phyloP scores from a whole-genome alignment of 139 green algal genomes.

The Coelastrella sp. region DNA sequence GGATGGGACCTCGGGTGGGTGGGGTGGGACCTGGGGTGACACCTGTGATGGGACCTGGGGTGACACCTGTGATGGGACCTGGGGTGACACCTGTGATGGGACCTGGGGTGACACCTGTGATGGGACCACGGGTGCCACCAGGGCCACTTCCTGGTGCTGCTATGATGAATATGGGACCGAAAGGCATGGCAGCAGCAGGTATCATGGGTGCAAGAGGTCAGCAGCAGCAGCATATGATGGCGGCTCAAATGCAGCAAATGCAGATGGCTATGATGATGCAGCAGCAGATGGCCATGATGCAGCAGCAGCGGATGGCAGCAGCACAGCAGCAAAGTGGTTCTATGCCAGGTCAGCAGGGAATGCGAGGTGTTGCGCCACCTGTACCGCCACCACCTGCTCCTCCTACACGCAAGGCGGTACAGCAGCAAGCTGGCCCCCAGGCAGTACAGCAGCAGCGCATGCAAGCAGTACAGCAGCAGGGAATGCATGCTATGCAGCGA shows the following conservation, averaged over 20 bases:
- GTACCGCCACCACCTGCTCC: constrained; percentile 5
- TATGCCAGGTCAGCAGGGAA: constrained; percentile 9
- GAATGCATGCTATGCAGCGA: neutral
- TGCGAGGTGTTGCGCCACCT: neutral
- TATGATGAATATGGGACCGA: constrained; percentile 6
- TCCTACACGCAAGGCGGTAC: neutral
- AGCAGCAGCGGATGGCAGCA: constrained; percentile 38
- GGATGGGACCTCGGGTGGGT: neutral
- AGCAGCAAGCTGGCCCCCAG: neutral
- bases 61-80: constrained; percentile 24
- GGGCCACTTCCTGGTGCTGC: neutral
- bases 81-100: neutral
- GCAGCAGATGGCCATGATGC: constrained; percentile 29
- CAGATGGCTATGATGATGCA: constrained; percentile 39
- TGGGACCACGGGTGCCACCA: neutral
- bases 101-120: constrained; percentile 7
- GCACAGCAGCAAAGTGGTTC: constrained; percentile 15
- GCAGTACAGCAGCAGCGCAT: neutral
- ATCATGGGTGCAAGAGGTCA: too few relatives aligned
- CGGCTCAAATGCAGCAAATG: constrained; percentile 42
- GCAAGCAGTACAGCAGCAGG: constrained; percentile 5
- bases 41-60: neutral
- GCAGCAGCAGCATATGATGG: constrained; percentile 23
- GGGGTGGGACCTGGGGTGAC: neutral
- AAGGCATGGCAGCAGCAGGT: constrained; percentile 18